Evolutionary conservation across 2,329 filamentous ascomycete species (phyloP).

Genomic region (Drechslera avenae): DNA sequence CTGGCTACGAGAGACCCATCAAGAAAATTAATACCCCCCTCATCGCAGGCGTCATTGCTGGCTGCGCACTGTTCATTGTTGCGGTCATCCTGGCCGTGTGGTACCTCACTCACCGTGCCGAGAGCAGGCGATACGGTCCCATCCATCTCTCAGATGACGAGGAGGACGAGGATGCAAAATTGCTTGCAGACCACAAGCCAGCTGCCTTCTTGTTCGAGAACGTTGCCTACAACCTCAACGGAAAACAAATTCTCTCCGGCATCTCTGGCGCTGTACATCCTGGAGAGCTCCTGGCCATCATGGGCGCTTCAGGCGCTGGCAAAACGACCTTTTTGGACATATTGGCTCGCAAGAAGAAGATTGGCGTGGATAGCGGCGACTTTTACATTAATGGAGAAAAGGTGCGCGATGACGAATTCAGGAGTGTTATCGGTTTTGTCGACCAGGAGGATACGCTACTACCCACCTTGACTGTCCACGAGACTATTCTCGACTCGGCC

Average conservation of each 20-base stretch:
- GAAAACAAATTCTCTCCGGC: slow-evolving; percentile 79
- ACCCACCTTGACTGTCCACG: slow-evolving; percentile 92
- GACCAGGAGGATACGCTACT: slow-evolving; percentile 98
- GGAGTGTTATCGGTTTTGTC: slow-evolving; percentile 92
- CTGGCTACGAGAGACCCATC: slow-evolving; percentile 84
- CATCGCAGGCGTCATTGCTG: slow-evolving; percentile 91
- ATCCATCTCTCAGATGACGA: slow-evolving; percentile 84
- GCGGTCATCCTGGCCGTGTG: slow-evolving; percentile 81
- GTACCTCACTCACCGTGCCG: slow-evolving; percentile 81
- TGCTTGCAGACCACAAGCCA: slow-evolving; percentile 90
- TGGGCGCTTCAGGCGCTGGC: slow-evolving; percentile 96
- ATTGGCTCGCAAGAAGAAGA: slow-evolving; percentile 94
- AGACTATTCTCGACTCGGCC: slow-evolving; percentile 94
- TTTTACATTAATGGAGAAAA: slow-evolving; percentile 95
- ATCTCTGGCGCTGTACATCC: slow-evolving; percentile 88
- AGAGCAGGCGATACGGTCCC: slow-evolving; percentile 65
- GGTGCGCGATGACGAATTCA: slow-evolving; percentile 81
- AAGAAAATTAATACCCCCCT: slow-evolving; percentile 97
- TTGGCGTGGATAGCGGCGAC: slow-evolving; percentile 75
- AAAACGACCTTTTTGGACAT: slow-evolving; percentile 98
- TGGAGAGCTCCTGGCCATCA: slow-evolving; percentile 95
- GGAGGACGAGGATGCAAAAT: slow-evolving; percentile 79
- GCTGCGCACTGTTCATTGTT: slow-evolving; percentile 84
- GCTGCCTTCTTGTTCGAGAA: slow-evolving; percentile 87
- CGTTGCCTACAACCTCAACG: slow-evolving; percentile 84